Percentiles rank a stretch among this genome's conserved stretches.
Conservation (phyloP, 768 basidiomycete species). For the Lanmaoa rubissima region DNA sequence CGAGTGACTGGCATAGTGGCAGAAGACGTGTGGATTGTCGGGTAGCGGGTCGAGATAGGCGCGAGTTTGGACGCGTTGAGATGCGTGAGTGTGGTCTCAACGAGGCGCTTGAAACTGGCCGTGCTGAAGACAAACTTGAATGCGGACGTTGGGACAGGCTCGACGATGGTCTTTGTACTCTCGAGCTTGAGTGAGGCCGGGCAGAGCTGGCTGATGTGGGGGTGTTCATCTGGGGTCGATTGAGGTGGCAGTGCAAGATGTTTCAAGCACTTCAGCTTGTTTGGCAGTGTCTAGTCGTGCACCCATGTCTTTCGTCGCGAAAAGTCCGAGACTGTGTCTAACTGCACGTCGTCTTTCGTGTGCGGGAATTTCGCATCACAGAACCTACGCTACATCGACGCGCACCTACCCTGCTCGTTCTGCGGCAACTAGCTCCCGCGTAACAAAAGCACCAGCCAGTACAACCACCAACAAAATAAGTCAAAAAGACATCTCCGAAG, state of each 20-base stretch:
- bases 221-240: background rate
- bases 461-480: constrained; percentile 26
- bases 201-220: constrained; percentile 14
- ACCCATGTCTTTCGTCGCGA: constrained; percentile 20
- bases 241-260: constrained; percentile 10
- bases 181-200: constrained; percentile 24
- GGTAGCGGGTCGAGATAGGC: constrained; percentile 51
- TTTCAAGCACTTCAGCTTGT: background rate
- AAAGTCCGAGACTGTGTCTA: constrained; percentile 7
- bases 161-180: constrained; percentile 30
- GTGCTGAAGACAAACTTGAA: constrained; percentile 47
- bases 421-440: constrained; percentile 18
- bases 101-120: constrained; percentile 44
- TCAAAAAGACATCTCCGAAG: constrained; percentile 20
- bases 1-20: constrained; percentile 54
- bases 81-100: constrained; percentile 35
- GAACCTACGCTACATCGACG: constrained; percentile 23
- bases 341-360: constrained; percentile 8
- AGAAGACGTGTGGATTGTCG: constrained; percentile 49
- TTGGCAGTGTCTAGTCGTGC: background rate
- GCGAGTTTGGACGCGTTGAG: constrained; percentile 41
- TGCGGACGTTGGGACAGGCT: constrained; percentile 41
- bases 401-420: constrained; percentile 27
- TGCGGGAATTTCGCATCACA: background rate
- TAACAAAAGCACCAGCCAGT: constrained; percentile 32